Evolutionary conservation across 257 asterid species (phyloP).

Genomic region (Penstemon barbatus): DNA sequence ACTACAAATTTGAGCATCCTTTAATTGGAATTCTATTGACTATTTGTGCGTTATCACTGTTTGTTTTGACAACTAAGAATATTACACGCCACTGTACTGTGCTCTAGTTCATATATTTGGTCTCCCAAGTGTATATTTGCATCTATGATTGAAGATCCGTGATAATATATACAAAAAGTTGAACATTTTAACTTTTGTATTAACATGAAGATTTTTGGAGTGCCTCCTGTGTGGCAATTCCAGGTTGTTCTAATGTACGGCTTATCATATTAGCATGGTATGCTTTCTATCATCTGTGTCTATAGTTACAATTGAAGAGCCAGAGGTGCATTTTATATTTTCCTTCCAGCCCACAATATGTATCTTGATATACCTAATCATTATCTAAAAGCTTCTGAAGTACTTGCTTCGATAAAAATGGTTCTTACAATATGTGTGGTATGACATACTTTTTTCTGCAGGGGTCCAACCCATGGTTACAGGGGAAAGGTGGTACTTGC

Average conservation of each 20-base stretch:
- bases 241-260: constrained; percentile 5
- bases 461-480: constrained; percentile 79
- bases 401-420: too few relatives aligned
- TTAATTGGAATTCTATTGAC: neutral
- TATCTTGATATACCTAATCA: constrained; percentile 1
- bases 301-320: constrained; percentile 9
- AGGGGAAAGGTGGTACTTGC: constrained; percentile 85
- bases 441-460: constrained; percentile 29
- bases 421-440: constrained; percentile 3
- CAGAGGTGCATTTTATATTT: constrained; percentile 3
- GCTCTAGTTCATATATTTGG: neutral
- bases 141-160: neutral
- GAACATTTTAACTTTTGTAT: neutral
- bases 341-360: neutral
- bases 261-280: neutral
- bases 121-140: neutral
- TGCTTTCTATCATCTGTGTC: neutral
- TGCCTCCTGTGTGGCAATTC: constrained; percentile 3
- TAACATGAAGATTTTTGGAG: constrained; percentile 8
- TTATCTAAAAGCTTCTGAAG: too few relatives aligned
- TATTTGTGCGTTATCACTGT: neutral
- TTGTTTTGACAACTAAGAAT: neutral
- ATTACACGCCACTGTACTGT: constrained; percentile 7
- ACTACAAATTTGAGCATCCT: constrained; percentile 12
- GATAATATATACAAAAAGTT: neutral